Evolutionary conservation across 306 rosid genomes (phyloP), one percentile per base, ranked within the genome.

Genomic region (Gleditsia sinensis): DNA sequence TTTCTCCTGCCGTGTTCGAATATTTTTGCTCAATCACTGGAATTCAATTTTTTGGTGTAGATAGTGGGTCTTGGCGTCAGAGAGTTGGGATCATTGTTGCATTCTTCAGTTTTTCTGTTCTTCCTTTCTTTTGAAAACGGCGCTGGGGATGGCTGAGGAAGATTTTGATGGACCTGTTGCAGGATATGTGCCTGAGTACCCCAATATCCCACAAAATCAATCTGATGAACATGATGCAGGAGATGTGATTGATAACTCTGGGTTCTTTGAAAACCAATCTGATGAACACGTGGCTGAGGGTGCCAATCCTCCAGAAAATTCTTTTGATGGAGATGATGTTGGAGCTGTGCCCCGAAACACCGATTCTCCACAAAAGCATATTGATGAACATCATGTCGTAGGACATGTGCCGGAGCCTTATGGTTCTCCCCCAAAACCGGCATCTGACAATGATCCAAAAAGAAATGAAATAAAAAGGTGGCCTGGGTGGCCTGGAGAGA

Each of bases 401-500:
- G 81, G 73, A 46, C 84, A 82, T 3, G 65, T 69, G 48, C 59
- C 81, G 10, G 83, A 83, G 60, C 65, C 33, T 54, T 77, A 66
- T 27, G 82, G 39, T 43, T 43, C 85, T 61, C 81, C 46, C 17
- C 86, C 80, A 36, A 85, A 75, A 66, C 78, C 46, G 46, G 88
- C 23, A 19, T 54, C 46, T 3, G 80, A 78, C 16, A 82, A 79
- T 53, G 88, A 83, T 62, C 51, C 83, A 2, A 66, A 67, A 59
- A 88, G 77, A 67, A 84, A 58, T 81, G 94, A 87, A 54, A 84
- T 75, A 71, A 92, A 88, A 74, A 92, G 78, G 86, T 95, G 99
- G 99, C 97, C 98, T 14, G 98, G 99, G 42, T 95, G 99, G 99
- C 99, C 99, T 23, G 98, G 98, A 7, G 98, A 95, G 82, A 95